Percentiles rank a stretch among this genome's conserved stretches.
These are phyloP conservation scores for Hanseniaspora sp. DNA, from an alignment of 1,139 yeast species.

Conservation along the genomic window DNA sequence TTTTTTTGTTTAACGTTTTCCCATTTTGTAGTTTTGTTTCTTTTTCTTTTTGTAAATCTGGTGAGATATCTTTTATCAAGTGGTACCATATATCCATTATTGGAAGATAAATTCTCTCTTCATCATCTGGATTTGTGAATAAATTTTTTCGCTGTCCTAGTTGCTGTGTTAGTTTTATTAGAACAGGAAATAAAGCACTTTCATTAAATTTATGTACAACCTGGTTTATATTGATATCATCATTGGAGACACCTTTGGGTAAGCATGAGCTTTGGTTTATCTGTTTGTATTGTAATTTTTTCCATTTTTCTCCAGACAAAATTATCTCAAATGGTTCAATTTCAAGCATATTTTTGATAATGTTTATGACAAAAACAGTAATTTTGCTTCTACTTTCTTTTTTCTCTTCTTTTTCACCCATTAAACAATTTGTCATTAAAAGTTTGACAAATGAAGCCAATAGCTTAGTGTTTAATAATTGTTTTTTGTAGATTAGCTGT, in stretches of 20 bases:
- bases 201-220: conserved; percentile 48
- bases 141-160: conserved; percentile 33
- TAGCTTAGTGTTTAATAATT: conserved; percentile 34
- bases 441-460: conserved; percentile 61
- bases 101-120: conserved; percentile 47
- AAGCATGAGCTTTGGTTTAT: conserved; percentile 33
- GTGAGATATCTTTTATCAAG: conserved; percentile 47
- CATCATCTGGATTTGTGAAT: conserved; percentile 53
- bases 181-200: conserved; percentile 61
- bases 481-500: conserved; percentile 62
- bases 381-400: conserved; percentile 63
- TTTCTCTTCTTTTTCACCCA: conserved; percentile 42
- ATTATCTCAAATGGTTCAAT: conserved; percentile 60
- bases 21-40: background rate
- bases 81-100: conserved; percentile 62
- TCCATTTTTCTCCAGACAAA: conserved; percentile 33
- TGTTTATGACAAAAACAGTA: conserved; percentile 57
- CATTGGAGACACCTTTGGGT: conserved; percentile 46
- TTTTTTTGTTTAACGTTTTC: background rate
- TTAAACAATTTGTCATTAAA: conserved; percentile 52
- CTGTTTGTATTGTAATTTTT: conserved; percentile 29
- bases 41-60: conserved; percentile 10
- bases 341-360: conserved; percentile 62
- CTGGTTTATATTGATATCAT: conserved; percentile 57
- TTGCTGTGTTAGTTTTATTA: conserved; percentile 46